Evolutionary conservation across 2,329 filamentous ascomycete genomes (phyloP), one percentile per base, ranked within the genome.

Genomic region (Talaromyces sp.): DNA sequence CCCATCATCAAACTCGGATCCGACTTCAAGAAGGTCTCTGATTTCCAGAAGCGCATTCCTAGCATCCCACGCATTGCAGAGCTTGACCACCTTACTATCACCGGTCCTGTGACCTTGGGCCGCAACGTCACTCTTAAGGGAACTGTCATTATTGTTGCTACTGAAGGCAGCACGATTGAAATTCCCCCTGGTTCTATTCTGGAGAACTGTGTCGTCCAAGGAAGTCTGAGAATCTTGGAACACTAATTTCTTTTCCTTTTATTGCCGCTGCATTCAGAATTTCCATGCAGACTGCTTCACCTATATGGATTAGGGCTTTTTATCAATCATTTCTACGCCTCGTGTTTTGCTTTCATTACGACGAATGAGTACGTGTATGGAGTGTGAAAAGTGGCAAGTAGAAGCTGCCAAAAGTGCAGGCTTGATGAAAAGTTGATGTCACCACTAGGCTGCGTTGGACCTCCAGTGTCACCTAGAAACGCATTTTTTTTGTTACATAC

Each of bases 11-110:
- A 99, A 89, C 90, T 99, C 59, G 95, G 95, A 71, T 88, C 88
- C 73, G 95, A 99, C 85, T 99, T 99, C 88, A 99, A 99, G 90
- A 99, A 99, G 88, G 95, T 99, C 44, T 98, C 93, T 1, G 95
- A 81, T 69, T 81, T 82, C 78, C 78, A 81, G 74, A 82, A 81
- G 72, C 77, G 75, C 67, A 81, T 81, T 63, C 71, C 73, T 61
- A 80, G 77, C 70, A 82, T 81, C 62, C 80, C 79, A 42, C 80
- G 80, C 63, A 81, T 81, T 66, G 73, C 81, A 27, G 79, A 82
- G 66, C 71, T 81, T 58, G 79, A 81, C 65, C 95, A 99, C 76
- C 86, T 99, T 63, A 99, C 95, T 74, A 96, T 99, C 71, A 99
- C 95, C 39, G 95, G 95, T 74, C 92, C 92, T 52, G 95, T 99